Evolutionary conservation across 1,284 basidiomycete species (phyloP).

Genomic region (Rhodotorula sp.): DNA sequence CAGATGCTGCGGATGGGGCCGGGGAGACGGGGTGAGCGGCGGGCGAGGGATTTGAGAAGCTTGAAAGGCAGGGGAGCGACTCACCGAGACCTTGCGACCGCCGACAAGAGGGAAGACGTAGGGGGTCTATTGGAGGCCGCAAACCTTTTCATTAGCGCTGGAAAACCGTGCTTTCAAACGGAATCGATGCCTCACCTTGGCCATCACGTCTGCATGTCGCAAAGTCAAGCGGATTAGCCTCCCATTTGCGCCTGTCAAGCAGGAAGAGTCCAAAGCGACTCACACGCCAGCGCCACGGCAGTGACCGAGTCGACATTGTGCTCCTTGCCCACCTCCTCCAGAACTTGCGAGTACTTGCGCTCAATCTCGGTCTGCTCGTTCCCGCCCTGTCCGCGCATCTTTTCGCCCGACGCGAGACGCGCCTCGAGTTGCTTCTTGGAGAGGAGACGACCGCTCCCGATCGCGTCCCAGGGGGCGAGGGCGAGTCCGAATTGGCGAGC

Average conservation of each 20-base stretch:
- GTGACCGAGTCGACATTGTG: constrained; percentile 46
- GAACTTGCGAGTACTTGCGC: constrained; percentile 9
- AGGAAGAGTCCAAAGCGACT: constrained; percentile 44
- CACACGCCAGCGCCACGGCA: constrained; percentile 14
- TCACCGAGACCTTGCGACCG: constrained; percentile 54
- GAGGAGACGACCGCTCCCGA: constrained; percentile 56
- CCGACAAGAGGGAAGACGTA: constrained; percentile 59
- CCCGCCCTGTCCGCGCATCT: constrained; percentile 38
- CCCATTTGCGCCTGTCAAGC: constrained; percentile 50
- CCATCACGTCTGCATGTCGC: constrained; percentile 25
- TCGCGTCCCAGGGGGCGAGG: constrained; percentile 56
- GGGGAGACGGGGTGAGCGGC: not conserved
- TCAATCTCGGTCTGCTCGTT: constrained; percentile 50
- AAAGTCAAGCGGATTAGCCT: not conserved
- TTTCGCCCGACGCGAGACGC: constrained; percentile 54
- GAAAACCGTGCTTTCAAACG: not conserved
- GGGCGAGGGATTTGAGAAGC: no score
- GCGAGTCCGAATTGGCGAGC: constrained; percentile 54
- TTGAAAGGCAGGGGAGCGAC: no score
- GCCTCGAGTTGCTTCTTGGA: constrained; percentile 48
- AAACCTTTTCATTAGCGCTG: not conserved
- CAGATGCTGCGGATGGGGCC: constrained; percentile 50
- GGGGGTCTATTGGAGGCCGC: constrained; percentile 42
- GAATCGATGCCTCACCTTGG: not conserved
- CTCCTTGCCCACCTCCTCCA: constrained; percentile 31